A percentile compares a stretch with the other conserved stretches of the same genome.
These are phyloP conservation scores for Pseudocercospora fijiensis DNA, from an alignment of 2,329 filamentous ascomycete species.

Conservation along the genomic window DNA sequence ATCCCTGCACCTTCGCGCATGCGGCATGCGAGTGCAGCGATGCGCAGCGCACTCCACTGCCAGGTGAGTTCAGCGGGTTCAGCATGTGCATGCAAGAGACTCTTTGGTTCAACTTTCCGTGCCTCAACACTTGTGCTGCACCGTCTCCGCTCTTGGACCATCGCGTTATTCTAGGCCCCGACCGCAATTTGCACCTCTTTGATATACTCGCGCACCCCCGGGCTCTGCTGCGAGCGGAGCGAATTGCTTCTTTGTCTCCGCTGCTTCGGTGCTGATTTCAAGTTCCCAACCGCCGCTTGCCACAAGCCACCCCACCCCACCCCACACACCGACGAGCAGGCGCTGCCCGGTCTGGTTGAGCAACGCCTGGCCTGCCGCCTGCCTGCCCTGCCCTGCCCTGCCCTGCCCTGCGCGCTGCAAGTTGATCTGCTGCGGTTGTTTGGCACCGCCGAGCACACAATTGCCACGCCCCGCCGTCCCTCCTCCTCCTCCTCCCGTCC, in stretches of 20 bases:
- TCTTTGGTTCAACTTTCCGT: slow-evolving; percentile 8
- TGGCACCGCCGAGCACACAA: background rate
- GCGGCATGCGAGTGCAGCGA: too few relatives aligned
- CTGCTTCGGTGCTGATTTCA: background rate
- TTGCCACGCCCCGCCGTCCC: background rate
- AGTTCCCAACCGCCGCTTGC: slow-evolving; percentile 5
- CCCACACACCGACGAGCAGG: background rate
- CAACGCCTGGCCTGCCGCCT: background rate
- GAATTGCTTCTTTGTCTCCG: background rate
- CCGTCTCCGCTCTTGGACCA: background rate
- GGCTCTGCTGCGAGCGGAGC: background rate
- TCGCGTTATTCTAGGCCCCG: background rate
- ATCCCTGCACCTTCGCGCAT: slow-evolving; percentile 5
- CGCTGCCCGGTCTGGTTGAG: slow-evolving; percentile 6
- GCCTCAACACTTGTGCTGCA: slow-evolving; percentile 4
- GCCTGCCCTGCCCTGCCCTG: too few relatives aligned
- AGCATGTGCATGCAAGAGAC: background rate
- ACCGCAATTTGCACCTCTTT: slow-evolving; percentile 1
- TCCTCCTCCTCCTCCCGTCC: slow-evolving; percentile 1
- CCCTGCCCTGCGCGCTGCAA: too few relatives aligned
- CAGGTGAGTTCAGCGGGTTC: background rate
- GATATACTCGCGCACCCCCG: slow-evolving; percentile 1
- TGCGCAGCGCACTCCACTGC: too few relatives aligned
- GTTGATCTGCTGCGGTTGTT: background rate
- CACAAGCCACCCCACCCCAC: background rate